Evolutionary conservation across 78 protist species (phyloP).

Genomic region (Cavenderia fasciculata): DNA sequence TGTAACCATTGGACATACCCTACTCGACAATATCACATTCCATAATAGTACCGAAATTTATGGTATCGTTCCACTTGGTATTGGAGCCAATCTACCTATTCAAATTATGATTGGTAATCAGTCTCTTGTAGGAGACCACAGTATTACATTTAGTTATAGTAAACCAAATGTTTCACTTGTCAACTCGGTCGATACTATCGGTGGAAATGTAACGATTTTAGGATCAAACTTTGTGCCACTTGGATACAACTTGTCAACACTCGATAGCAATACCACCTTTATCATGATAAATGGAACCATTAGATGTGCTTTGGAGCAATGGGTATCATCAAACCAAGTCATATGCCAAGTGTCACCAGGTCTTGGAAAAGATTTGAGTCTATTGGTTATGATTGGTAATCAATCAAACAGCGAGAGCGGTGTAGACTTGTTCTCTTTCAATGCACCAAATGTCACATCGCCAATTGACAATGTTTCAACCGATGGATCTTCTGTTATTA

Average conservation of each 20-base stretch:
- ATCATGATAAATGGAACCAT: background rate
- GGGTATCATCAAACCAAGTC: background rate
- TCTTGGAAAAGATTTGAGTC: background rate
- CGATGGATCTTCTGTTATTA: background rate
- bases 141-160: background rate
- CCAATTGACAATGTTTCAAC: background rate
- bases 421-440: background rate
- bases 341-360: background rate
- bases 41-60: background rate
- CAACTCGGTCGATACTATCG: background rate
- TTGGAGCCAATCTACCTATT: background rate
- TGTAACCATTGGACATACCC: background rate
- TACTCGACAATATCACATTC: background rate
- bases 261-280: background rate
- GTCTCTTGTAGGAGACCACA: background rate
- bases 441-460: background rate
- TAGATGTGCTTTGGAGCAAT: background rate
- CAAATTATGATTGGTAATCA: background rate
- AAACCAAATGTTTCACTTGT: background rate
- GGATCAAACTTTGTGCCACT: constrained; percentile 8
- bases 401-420: too few species aligned
- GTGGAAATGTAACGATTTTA: background rate
- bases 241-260: background rate
- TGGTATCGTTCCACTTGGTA: background rate
- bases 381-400: background rate